Evolutionary conservation across 345 rosid genomes (phyloP).

Genomic region (Capsella bursapastoris): DNA sequence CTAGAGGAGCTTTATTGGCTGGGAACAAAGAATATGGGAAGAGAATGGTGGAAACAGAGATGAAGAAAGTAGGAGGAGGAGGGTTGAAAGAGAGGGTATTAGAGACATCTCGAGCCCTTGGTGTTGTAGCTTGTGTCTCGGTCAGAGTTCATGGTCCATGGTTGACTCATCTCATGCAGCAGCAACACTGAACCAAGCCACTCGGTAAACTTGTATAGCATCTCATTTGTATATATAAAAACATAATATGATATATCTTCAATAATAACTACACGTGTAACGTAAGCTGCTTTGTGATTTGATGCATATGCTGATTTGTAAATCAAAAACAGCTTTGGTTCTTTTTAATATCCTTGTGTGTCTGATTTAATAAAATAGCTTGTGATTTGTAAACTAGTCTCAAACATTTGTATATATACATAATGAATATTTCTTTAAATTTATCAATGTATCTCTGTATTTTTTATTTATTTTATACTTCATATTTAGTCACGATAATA

Average conservation of each 20-base stretch:
- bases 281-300: conserved; percentile 36
- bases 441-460: conserved; percentile 5
- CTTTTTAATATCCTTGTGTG: not conserved
- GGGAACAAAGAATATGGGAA: conserved; percentile 61
- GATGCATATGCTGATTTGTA: conserved; percentile 47
- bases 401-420: conserved; percentile 13
- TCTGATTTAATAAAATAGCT: conserved; percentile 23
- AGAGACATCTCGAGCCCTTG: conserved; percentile 62
- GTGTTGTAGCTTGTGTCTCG: conserved; percentile 67
- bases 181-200: conserved; percentile 30
- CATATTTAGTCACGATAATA: not conserved
- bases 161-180: conserved; percentile 55
- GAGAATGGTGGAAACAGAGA: conserved; percentile 60
- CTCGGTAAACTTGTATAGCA: conserved; percentile 36
- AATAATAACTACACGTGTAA: conserved; percentile 34
- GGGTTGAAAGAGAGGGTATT: conserved; percentile 60
- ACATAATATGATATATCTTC: not conserved
- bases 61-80: conserved; percentile 52
- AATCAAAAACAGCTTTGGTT: conserved; percentile 38
- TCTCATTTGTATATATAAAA: conserved; percentile 12
- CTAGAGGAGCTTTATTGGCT: conserved; percentile 67
- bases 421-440: conserved; percentile 1
- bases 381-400: conserved; percentile 24
- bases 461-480: not conserved
- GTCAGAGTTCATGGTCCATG: conserved; percentile 68